Evolutionary conservation across 1,284 basidiomycete genomes (phyloP), one percentile per base, ranked within the genome.

Genomic region (Somion occarium): DNA sequence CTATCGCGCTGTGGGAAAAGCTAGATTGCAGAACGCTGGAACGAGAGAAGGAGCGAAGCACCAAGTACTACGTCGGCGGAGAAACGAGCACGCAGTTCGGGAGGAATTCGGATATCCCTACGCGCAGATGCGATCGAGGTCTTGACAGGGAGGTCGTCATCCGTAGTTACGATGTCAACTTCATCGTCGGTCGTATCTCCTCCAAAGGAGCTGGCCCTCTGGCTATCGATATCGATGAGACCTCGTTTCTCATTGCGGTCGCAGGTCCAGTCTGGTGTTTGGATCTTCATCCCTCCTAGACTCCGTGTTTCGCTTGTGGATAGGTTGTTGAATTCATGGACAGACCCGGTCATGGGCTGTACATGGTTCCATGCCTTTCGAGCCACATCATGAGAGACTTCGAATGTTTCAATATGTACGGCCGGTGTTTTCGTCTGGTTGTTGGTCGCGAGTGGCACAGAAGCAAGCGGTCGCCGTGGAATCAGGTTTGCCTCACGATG

Each of bases 221-320:
- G 13, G 19, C 51, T 57, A 13, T 54, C 53, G 5, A 55, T 57
- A 23, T 57, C 57, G 38, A 48, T 13, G 38, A 61, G 61, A 26
- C 61, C 65, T 19, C 70, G 73, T 49, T 71, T 72, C 13, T 67
- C 56, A n/a, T 64, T 62, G 41, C 64, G 66, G 22, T 72, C 66
- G 54, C 75, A 76, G 11, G 75, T 75, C 75, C 74, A 76, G 53
- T 76, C 75, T n/a, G 76, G 64, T 1, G 69, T 70, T 41, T 34
- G 30, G 15, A 15, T 34, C 62, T 48, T 60, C 55, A 20, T 54
- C 53, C 43, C 4, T 39, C 38, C 38, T 18, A 20, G 20, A 23
- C 5, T 13, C 19, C 23, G 9, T 5, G 13, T 22, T 18, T 15
- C 23, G 19, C 24, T 24, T 23, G 42, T 43, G 42, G 11, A 5